phyloP scores from a whole-genome alignment of 805 yeast genomes.

The Candida orba region DNA sequence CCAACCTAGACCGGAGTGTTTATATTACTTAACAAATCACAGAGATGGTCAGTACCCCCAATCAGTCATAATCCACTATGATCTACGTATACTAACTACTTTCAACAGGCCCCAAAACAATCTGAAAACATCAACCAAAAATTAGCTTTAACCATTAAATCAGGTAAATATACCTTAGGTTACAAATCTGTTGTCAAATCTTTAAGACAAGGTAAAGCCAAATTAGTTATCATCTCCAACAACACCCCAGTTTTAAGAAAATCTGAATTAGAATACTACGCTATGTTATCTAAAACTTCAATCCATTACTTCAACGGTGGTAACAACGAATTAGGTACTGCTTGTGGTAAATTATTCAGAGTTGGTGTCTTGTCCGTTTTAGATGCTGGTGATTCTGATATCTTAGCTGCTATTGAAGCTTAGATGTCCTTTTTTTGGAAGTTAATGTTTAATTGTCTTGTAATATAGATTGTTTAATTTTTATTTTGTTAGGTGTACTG shows the following conservation, averaged over 20 bases:
- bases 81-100: constrained; percentile 31
- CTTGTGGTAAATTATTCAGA: constrained; percentile 99
- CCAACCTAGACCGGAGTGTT: constrained; percentile 97
- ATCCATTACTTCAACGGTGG: constrained; percentile 99
- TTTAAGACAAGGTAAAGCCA: constrained; percentile 97
- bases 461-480: constrained; percentile 4
- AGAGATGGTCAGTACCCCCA: constrained; percentile 96
- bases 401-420: constrained; percentile 52
- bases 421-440: constrained; percentile 10
- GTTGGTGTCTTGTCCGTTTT: constrained; percentile 94
- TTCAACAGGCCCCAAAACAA: constrained; percentile 83
- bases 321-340: constrained; percentile 99
- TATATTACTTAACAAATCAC: constrained; percentile 43
- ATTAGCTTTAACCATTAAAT: constrained; percentile 96
- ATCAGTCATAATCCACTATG: background rate
- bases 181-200: constrained; percentile 98
- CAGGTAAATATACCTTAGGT: constrained; percentile 99
- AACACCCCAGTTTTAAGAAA: constrained; percentile 99
- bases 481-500: no score
- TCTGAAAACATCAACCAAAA: constrained; percentile 96
- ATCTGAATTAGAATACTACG: constrained; percentile 99
- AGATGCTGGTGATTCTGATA: constrained; percentile 99
- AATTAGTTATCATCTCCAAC: constrained; percentile 95
- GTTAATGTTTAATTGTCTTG: background rate
- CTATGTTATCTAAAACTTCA: constrained; percentile 97